Base-by-base conservation (phyloP, 306 rosid species). In the Medicago ruthenica region DNA sequence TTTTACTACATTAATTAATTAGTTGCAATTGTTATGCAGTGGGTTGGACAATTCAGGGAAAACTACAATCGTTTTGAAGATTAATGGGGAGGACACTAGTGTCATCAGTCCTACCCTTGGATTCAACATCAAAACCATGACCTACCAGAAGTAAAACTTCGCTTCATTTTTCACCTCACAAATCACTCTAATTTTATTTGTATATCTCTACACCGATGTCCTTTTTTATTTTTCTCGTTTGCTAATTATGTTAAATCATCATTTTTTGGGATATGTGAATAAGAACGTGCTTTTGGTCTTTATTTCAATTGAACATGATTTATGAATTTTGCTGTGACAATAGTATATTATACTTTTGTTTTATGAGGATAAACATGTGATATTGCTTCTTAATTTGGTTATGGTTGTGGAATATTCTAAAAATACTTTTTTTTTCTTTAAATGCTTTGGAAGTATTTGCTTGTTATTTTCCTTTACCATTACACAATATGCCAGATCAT, bases 11-110 rank as follows among this genome's bases (percentile, higher is more conserved):
- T 53, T 15, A 8, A 24, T 16, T 31, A 22, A 24, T 13, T 13
- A 51, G 3, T 64, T 27, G 2, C 9, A 27, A 15, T 15, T 78
- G 10, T 45, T 77, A 13, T 65, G 78, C 84, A 93, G 97, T 12
- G 98, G 98, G 31, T 90, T 93, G 75, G 98, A 91, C 79, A 91
- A 93, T 86, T 93, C 98, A 1, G 98, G 98, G 15, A 91, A 91
- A 85, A 91, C 98, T 4, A 91, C 98, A 18, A 91, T 93, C 41
- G 98, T 93, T 67, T 68, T 93, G 79, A 93, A 89, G 88, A 93
- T 93, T 53, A 93, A 89, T 40, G 97, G 96, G 40, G 98, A 93
- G 85, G 97, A 93, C 81, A 93, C 97, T 6, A 93, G 98, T 36
- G 91, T 93, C 42, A 92, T 93, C 40, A 93, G 97, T 76, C 98